phyloP scores from a whole-genome alignment of 2,329 filamentous ascomycete species.

The Chrysoporthe deuterocubensis region DNA sequence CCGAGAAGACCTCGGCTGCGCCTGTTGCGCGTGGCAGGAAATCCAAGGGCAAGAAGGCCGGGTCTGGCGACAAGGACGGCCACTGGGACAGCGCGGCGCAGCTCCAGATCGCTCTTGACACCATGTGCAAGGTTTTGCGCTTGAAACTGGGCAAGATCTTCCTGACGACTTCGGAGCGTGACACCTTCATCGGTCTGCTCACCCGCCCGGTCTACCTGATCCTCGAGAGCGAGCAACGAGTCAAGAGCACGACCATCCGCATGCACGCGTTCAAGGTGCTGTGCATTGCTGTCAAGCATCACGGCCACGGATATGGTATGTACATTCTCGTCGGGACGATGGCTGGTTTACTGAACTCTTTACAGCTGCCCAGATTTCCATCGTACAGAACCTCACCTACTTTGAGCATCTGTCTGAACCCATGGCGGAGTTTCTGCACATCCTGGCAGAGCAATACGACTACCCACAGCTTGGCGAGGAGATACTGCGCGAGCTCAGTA shows the following conservation, averaged over 20 bases:
- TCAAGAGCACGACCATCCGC: constrained; percentile 84
- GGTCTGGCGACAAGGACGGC: constrained; percentile 66
- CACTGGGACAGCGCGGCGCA: constrained; percentile 89
- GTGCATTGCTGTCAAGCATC: constrained; percentile 95
- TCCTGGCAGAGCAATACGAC: constrained; percentile 95
- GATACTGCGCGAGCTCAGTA: constrained; percentile 89
- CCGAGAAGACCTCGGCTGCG: constrained; percentile 80
- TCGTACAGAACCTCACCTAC: constrained; percentile 96
- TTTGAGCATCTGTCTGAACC: constrained; percentile 99
- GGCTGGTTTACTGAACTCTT: constrained; percentile 35
- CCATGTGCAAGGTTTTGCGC: constrained; percentile 95
- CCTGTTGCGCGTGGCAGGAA: constrained; percentile 74
- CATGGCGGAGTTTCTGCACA: constrained; percentile 98
- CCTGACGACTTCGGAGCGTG: constrained; percentile 91
- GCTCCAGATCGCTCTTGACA: constrained; percentile 84
- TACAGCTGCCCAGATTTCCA: constrained; percentile 90
- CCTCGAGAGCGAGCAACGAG: constrained; percentile 89
- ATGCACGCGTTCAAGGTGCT: constrained; percentile 98
- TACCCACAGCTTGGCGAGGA: constrained; percentile 95
- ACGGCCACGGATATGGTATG: constrained; percentile 92
- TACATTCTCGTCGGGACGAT: constrained; percentile 10
- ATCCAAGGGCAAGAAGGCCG: constrained; percentile 73
- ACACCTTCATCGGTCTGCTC: constrained; percentile 91
- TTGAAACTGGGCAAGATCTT: constrained; percentile 93
- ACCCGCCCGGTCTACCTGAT: constrained; percentile 93